Evolutionary conservation across 2,329 filamentous ascomycete species (phyloP), one percentile per base, ranked within the genome.

Genomic region (Coniosporium tulheliwenetii): DNA sequence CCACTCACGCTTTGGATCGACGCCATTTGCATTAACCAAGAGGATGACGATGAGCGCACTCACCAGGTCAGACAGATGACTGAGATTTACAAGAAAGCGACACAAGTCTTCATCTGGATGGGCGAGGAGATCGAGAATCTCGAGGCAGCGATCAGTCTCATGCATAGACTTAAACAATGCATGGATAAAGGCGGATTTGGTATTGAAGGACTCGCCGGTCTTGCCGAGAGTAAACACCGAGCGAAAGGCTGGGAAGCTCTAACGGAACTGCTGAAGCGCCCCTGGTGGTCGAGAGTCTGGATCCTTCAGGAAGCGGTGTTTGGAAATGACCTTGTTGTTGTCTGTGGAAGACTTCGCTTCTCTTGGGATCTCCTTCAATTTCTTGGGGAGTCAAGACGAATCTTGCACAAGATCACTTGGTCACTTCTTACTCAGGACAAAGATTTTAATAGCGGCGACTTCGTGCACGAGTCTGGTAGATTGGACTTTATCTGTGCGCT

Each of bases 21-120:
- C 30, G 41, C 43, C 10, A 44, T 46, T 15, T 46, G 46, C 31
- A 46, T 46, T 15, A 40, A 46, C 19, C 46, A 48, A 34, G 9
- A 38, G 8, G 29, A 45, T 31, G 37, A 30, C 8, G 7, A 29
- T 10, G 41, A 45, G 19, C 36, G 41, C n/a, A 43, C 38, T 43
- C 12, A 38, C 16, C 43, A 45, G 15, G 41, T 45, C 15, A 31
- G 30, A 5, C 31, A 40, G 12, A 45, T 45, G 43, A 32, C 39
- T 35, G 37, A 26, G 8, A 43, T 45, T 34, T 45, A 40, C 29
- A 16, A 26, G 12, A 29, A 41, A 15, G 42, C 42, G 30, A 16
- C 8, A 12, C n/a, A 38, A 39, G 30, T 32, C 26, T 12, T 39
- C 14, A 15, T 39, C 19, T 39, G 45, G 44, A 44, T 49, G n/a